Evolutionary conservation across 2,329 filamentous ascomycete species (phyloP), one percentile per base, ranked within the genome.

Genomic region (Sordariomycetes sp.): DNA sequence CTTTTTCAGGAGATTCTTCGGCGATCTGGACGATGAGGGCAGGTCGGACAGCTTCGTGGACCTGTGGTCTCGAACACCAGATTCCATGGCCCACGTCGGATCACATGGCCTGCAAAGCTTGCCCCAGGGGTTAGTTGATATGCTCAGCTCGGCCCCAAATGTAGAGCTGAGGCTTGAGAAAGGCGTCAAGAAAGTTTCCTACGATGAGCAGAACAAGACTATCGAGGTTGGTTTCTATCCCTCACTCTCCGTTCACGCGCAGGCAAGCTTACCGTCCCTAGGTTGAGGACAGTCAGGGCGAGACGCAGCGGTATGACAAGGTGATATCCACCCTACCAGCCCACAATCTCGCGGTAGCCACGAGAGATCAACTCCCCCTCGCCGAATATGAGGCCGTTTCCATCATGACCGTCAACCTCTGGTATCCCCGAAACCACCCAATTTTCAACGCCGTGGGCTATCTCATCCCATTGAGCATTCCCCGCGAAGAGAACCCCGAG

Each of bases 331-430:
- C 81, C n/a, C 55, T 84, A 17, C 68, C 66, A 30, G 65, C 64
- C 38, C 59, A 66, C 24, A 46, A 59, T 3, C 61, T 75, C 12
- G 55, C 60, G 32, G 42, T 65, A 14, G 19, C 31, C 20, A 56
- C 61, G 4, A 39, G 44, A 15, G 44, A 48, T 28, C 42, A 50
- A 6, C 59, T 79, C 6, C 64, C 68, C 5, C 65, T 83, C 9
- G 51, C 54, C 14, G 51, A 70, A 28, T 72, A 74, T 12, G 69
- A 74, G 34, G 75, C 80, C 23, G 82, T 90, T 20, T 88, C 80
- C 21, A 87, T 95, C 45, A 88, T 88, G 79, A 84, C 88, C 3
- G 82, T 98, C 40, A 95, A 94, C 59, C 68, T 98, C 31, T 95
- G 82, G 70, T 98, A 82, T 55, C 64, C 70, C 2, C 66, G 75